Evolutionary conservation across 306 rosid species (phyloP).

Genomic region (Vigna radiata): DNA sequence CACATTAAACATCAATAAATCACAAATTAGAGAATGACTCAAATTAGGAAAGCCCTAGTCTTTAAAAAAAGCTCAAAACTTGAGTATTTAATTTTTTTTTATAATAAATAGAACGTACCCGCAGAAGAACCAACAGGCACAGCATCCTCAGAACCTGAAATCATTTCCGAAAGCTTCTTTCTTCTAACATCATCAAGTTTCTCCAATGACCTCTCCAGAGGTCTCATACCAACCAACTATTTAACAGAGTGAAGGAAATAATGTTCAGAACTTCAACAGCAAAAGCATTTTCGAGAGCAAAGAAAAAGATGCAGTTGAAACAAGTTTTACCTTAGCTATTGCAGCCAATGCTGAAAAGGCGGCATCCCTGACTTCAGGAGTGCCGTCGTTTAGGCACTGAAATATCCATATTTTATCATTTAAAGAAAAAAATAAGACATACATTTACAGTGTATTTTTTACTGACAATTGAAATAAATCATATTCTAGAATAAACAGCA

Average conservation of each 20-base stretch:
- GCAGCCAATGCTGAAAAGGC: slow-evolving; percentile 93
- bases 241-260: slow-evolving; percentile 38
- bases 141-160: slow-evolving; percentile 84
- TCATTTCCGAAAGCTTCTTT: slow-evolving; percentile 97
- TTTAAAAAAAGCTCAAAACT: too few species aligned
- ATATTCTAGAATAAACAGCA: slow-evolving; percentile 1
- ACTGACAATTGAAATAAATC: slow-evolving; percentile 14
- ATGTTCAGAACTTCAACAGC: slow-evolving; percentile 36
- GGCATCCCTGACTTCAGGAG: slow-evolving; percentile 99
- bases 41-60: not conserved
- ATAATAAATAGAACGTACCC: slow-evolving; percentile 48
- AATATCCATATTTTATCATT: slow-evolving; percentile 44
- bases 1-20: slow-evolving; percentile 11
- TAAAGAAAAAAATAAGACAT: not conserved
- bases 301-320: slow-evolving; percentile 20
- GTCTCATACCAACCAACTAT: slow-evolving; percentile 97
- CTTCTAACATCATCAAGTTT: slow-evolving; percentile 97
- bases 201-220: slow-evolving; percentile 90
- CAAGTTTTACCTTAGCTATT: slow-evolving; percentile 81
- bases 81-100: slow-evolving; percentile 12
- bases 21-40: not conserved
- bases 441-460: not conserved
- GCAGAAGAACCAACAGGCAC: slow-evolving; percentile 59
- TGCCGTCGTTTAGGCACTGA: slow-evolving; percentile 90
- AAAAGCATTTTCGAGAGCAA: slow-evolving; percentile 23